Base-by-base conservation (phyloP, 106 monocot species). In the Triglochin maritima region DNA sequence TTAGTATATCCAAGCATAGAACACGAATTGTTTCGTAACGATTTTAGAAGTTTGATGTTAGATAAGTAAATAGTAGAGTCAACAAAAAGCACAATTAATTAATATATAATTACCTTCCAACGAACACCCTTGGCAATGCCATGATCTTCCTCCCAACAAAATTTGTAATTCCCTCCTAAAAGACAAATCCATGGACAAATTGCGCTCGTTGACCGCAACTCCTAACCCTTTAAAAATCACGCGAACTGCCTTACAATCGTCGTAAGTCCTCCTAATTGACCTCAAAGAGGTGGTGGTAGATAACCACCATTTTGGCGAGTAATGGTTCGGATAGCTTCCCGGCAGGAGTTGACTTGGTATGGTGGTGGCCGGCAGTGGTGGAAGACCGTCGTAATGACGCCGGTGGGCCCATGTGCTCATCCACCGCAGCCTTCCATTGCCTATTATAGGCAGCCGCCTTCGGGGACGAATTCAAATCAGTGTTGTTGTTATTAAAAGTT, bases 211-310 rank as follows among this genome's bases (percentile, higher is more conserved):
- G 69, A 86, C 72, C 44, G 86, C 81, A 42, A 89, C 75, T n/a
- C 81, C 70, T 71, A 86, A 69, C 16, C 83, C 89, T 11, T 75
- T 72, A 55, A 89, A 71, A 71, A 86, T 81, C 42, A 76, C 71
- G 42, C 81, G 76, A 44, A 89, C 75, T 62, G 76, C 59, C 60
- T 77, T 74, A 76, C 86, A 89, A 71, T 89, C 86, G 58, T 73
- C 81, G 81, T 80, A 73, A 41, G 89, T 89, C 50, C 89, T 82
- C 44, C 89, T 80, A 62, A 89, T 77, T 29, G 73, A 54, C 49
- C 90, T 80, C 66, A 86, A 81, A 29, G 86, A 90, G 56, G 90
- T 86, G 46, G 71, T 67, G n/a, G 78, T 80, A 90, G 71, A 87
- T 66, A 17, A 87, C 71, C 66, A 81, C 86, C 66, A 9, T 56